Conservation (phyloP, 169 alveolate species). For the Fabrea salina region DNA sequence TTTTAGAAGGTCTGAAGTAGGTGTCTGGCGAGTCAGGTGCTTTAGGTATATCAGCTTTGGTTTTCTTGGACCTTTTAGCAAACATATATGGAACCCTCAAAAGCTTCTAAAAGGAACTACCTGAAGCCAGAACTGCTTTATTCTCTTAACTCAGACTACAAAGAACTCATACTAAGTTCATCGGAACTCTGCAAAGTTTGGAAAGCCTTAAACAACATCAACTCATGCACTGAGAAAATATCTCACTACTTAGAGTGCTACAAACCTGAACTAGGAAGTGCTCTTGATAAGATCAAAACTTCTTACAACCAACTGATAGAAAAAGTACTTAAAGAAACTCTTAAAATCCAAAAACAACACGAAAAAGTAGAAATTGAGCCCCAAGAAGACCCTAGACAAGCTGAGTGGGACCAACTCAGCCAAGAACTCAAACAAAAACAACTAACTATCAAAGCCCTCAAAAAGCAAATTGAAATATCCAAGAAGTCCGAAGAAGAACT, state of each 20-base stretch:
- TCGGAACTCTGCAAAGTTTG: not conserved
- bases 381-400: not conserved
- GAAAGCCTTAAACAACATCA: not conserved
- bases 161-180: not conserved
- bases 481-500: not conserved
- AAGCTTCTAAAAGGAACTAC: too few species aligned
- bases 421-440: not conserved
- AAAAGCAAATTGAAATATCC: not conserved
- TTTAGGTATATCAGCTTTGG: too few species aligned
- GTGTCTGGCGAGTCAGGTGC: too few species aligned
- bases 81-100: too few species aligned
- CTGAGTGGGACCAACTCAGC: too few species aligned
- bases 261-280: constrained; percentile 21
- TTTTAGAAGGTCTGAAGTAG: too few species aligned
- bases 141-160: too few species aligned
- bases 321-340: not conserved
- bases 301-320: constrained; percentile 9
- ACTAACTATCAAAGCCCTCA: not conserved
- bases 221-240: not conserved
- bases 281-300: not conserved
- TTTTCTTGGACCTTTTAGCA: too few species aligned
- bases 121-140: too few species aligned
- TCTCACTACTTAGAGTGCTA: not conserved
- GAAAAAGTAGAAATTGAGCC: not conserved
- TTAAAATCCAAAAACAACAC: not conserved